These are phyloP conservation scores for Tolypocladium amazonense DNA, from an alignment of 2,329 filamentous ascomycete genomes.

Conservation along the genomic window DNA sequence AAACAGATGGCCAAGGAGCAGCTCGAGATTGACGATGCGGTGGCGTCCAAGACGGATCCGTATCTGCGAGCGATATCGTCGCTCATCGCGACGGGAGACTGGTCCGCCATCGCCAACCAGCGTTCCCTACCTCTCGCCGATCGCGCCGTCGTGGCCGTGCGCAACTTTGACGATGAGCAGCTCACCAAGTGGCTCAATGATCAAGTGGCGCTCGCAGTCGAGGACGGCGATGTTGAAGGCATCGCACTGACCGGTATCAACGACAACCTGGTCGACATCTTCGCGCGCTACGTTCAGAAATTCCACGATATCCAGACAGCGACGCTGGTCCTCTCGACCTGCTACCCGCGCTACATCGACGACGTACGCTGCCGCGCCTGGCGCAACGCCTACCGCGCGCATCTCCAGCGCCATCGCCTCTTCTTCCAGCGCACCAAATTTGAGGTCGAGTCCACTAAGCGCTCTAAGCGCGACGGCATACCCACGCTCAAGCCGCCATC, in stretches of 20 bases:
- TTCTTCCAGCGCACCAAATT: constrained; percentile 70
- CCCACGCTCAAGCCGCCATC: constrained; percentile 55
- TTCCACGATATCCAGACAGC: constrained; percentile 73
- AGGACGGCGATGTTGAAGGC: constrained; percentile 63
- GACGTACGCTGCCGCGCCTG: constrained; percentile 67
- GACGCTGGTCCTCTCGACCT: constrained; percentile 62
- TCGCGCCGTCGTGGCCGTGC: constrained; percentile 62
- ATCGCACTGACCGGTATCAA: constrained; percentile 70
- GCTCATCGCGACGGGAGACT: constrained; percentile 66
- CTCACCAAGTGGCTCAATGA: constrained; percentile 58
- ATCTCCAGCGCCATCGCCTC: constrained; percentile 60
- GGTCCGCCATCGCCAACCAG: constrained; percentile 64
- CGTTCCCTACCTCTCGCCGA: constrained; percentile 64
- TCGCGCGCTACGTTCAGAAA: constrained; percentile 65
- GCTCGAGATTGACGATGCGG: constrained; percentile 47
- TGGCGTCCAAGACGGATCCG: constrained; percentile 58
- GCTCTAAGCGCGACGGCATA: constrained; percentile 51
- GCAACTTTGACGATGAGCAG: constrained; percentile 51
- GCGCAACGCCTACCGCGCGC: constrained; percentile 60
- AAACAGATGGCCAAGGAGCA: constrained; percentile 33
- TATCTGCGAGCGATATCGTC: constrained; percentile 73
- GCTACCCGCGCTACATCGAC: constrained; percentile 64
- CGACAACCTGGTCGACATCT: constrained; percentile 60
- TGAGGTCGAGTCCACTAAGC: constrained; percentile 64
- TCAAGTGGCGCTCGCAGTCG: constrained; percentile 49